Evolutionary conservation across 495 filamentous ascomycete species (phyloP).

Genomic region (Corynascus novoguineensis): DNA sequence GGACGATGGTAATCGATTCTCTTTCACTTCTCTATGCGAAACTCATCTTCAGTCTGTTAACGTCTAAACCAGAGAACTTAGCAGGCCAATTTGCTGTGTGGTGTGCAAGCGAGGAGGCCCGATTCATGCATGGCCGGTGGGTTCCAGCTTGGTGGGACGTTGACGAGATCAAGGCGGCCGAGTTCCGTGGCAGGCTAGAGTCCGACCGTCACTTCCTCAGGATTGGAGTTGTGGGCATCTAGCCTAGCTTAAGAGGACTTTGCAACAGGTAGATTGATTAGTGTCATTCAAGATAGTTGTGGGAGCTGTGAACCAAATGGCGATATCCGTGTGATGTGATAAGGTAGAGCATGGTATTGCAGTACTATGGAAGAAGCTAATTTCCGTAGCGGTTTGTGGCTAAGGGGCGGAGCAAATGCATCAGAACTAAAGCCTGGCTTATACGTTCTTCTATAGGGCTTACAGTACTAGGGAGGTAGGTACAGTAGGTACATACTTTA

Average conservation of each 20-base stretch:
- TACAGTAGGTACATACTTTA: no score
- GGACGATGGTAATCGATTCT: conserved; percentile 40
- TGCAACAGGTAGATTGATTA: neutral
- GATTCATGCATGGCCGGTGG: conserved; percentile 47
- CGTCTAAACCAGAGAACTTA: conserved; percentile 21
- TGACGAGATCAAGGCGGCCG: conserved; percentile 37
- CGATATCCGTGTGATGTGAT: no score
- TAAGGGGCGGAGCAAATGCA: no score
- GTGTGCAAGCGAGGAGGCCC: conserved; percentile 44
- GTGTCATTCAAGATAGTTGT: no score
- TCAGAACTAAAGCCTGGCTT: no score
- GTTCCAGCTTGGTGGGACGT: conserved; percentile 51
- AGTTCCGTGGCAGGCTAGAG: neutral
- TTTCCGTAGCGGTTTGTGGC: no score
- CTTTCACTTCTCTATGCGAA: neutral
- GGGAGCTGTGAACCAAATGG: no score
- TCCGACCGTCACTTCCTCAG: conserved; percentile 9
- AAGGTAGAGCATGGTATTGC: no score
- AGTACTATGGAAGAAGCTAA: no score
- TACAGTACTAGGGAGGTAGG: no score
- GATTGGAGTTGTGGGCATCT: conserved; percentile 11
- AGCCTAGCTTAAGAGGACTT: neutral
- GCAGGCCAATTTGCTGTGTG: conserved; percentile 47
- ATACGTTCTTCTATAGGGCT: no score
- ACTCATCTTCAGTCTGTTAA: neutral